Evolutionary conservation across 169 alveolate genomes (phyloP), one percentile per base, ranked within the genome.

Genomic region (Cryptosporidium ryanae): DNA sequence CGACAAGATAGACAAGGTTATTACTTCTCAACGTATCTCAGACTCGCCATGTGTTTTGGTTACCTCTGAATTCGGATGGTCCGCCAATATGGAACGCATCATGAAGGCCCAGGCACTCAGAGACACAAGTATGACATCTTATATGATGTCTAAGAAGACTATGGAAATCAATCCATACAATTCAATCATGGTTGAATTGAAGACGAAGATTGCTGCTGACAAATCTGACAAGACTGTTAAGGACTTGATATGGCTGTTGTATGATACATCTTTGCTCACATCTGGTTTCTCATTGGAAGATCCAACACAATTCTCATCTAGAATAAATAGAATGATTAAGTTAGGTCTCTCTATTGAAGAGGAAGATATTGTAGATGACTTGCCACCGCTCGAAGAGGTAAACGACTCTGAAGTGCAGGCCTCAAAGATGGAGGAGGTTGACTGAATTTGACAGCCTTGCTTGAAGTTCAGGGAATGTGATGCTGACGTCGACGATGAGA

Each of bases 91-190:
- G 99, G 99, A 98, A 92, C 96, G 99, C 90, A 98, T 98, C 93
- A 98, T 98, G 99, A 97, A 97, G 93, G 99, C 99, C 13, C 99
- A 98, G 94, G 99, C 99, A 31, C 97, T 98, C 31, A 95, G 99
- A 91, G 99, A 98, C 93, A 93, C 96, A 89, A 93, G 98, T 71
- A 97, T 97, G 98, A 96, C 99, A 92, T 82, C 93, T 43, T 96
- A 94, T 84, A 97, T 97, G 99, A 93, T 96, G 71, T 95, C 98
- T 64, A 98, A 97, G 97, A 98, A 98, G 96, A 98, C 99, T 89
- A 97, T 98, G 99, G 99, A 98, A 93, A 95, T 98, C 84, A 98
- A 98, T 95, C 99, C 99, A 38, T 91, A 94, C 89, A 98, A 98
- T 95, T 94, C 99, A 90, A 98, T 98, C 90, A 96, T 98, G 92